A percentile compares a stretch with the other conserved stretches of the same genome.
These are phyloP conservation scores for Phaffia tasmanica DNA, from an alignment of 768 basidiomycete genomes.

Conservation along the genomic window DNA sequence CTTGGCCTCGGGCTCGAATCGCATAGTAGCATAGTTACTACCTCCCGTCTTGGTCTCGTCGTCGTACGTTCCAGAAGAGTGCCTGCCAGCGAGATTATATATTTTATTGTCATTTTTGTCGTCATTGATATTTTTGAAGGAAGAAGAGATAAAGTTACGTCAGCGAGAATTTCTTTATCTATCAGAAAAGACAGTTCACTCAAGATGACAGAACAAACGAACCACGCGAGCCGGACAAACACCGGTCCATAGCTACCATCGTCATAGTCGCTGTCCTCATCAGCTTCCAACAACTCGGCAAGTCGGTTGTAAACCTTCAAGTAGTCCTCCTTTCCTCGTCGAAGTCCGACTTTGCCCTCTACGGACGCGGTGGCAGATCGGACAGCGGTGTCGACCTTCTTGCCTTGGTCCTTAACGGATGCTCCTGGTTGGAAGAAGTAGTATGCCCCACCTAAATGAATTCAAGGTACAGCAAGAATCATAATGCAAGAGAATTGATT, in stretches of 20 bases:
- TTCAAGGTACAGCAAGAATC: background rate
- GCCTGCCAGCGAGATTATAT: constrained; percentile 44
- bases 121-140: background rate
- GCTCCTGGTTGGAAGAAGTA: constrained; percentile 16
- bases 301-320: constrained; percentile 78
- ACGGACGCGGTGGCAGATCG: constrained; percentile 54
- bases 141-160: too few species aligned
- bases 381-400: constrained; percentile 48
- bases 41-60: constrained; percentile 52
- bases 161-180: background rate
- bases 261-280: constrained; percentile 48
- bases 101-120: background rate
- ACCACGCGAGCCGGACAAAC: constrained; percentile 61
- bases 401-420: constrained; percentile 8
- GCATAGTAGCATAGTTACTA: constrained; percentile 89
- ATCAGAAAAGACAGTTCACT: background rate
- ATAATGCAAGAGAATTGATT: background rate
- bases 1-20: constrained; percentile 56
- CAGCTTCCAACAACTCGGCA: constrained; percentile 50
- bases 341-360: constrained; percentile 48
- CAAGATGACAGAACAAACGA: background rate
- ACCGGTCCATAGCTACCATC: constrained; percentile 57
- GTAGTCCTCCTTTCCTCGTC: constrained; percentile 60
- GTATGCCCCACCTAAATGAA: constrained; percentile 2
- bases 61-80: constrained; percentile 85